A percentile compares a stretch with the other conserved stretches of the same genome.
phyloP scores from a whole-genome alignment of 352 stramenopile species.

The Globisporangium cylindrosporum region DNA sequence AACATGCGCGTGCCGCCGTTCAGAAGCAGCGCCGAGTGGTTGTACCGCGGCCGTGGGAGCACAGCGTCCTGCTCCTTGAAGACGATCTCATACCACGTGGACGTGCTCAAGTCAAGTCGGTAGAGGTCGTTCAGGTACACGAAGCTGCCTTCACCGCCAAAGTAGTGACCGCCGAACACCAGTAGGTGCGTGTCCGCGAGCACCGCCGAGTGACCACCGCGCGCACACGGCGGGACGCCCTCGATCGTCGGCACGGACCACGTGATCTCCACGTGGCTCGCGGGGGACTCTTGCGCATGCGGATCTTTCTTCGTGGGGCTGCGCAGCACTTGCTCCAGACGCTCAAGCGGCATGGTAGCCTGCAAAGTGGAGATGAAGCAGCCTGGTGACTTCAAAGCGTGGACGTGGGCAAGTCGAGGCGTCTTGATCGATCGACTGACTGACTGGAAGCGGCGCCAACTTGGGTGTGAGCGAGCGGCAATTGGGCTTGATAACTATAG shows the following conservation, averaged over 20 bases:
- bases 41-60: constrained; percentile 75
- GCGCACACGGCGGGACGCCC: constrained; percentile 48
- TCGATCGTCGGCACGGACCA: constrained; percentile 61
- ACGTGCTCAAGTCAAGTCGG: constrained; percentile 80
- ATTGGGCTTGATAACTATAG: not conserved
- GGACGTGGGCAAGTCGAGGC: not conserved
- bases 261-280: constrained; percentile 47
- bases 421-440: too few relatives aligned
- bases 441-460: not conserved
- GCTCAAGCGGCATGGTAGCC: constrained; percentile 11
- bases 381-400: not conserved
- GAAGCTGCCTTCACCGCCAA: constrained; percentile 80
- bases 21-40: constrained; percentile 82
- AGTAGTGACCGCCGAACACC: constrained; percentile 89
- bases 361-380: not conserved
- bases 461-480: not conserved
- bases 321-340: constrained; percentile 11
- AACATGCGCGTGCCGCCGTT: constrained; percentile 65
- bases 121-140: constrained; percentile 91
- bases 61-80: constrained; percentile 42
- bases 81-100: constrained; percentile 66
- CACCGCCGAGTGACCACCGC: constrained; percentile 67
- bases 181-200: constrained; percentile 80
- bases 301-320: constrained; percentile 14
- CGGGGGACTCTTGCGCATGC: constrained; percentile 18